A percentile compares a stretch with the other conserved stretches of the same genome.
Evolutionary conservation across 2,329 filamentous ascomycete genomes (phyloP).

Genomic region (Westerdykella aurantiaca): DNA sequence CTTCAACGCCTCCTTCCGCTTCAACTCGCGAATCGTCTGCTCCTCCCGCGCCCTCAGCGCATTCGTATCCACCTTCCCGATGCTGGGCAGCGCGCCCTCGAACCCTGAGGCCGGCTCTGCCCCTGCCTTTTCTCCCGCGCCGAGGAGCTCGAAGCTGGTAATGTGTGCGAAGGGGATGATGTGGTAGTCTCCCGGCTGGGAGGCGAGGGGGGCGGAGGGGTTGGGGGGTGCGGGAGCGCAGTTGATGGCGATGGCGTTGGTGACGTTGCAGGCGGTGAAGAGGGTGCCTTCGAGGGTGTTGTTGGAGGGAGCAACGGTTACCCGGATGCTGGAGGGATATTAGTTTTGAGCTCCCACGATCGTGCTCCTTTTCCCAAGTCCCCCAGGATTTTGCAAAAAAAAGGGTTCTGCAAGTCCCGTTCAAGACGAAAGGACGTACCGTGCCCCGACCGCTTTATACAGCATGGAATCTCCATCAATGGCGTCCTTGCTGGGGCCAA

Average conservation of each 20-base stretch:
- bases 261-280: constrained; percentile 56
- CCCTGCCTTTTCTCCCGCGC: constrained; percentile 27
- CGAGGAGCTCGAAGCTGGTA: constrained; percentile 51
- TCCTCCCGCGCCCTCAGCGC: constrained; percentile 52
- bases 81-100: constrained; percentile 39
- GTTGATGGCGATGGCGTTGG: constrained; percentile 58
- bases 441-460: constrained; percentile 56
- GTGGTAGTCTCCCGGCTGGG: constrained; percentile 51
- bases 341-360: neutral
- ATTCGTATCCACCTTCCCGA: constrained; percentile 51
- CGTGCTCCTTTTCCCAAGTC: too few relatives aligned
- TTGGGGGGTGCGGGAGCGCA: constrained; percentile 44
- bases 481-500: constrained; percentile 39
- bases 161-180: constrained; percentile 57
- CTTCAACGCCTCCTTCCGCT: constrained; percentile 52
- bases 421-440: constrained; percentile 41
- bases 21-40: constrained; percentile 50
- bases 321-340: constrained; percentile 46
- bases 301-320: constrained; percentile 50
- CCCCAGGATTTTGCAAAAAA: neutral
- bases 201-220: constrained; percentile 36
- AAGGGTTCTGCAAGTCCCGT: neutral
- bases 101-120: constrained; percentile 39
- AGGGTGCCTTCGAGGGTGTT: constrained; percentile 56
- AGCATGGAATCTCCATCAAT: constrained; percentile 50